Conservation (phyloP, 805 yeast species). For the Ogataea ramenticola region DNA sequence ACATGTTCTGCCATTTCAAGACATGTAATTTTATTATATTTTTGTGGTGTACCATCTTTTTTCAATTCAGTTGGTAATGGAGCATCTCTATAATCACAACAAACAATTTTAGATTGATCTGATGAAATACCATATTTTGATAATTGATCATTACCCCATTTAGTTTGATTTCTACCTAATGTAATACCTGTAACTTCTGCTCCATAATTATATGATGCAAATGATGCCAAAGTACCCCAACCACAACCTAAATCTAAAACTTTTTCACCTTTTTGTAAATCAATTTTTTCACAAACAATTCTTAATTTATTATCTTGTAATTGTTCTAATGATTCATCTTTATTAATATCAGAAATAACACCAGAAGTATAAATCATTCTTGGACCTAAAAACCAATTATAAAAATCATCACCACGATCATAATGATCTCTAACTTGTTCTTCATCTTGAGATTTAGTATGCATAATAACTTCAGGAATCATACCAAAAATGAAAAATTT, state of each 20-base stretch:
- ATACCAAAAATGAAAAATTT: slow-evolving; percentile 76
- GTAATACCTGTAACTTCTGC: slow-evolving; percentile 88
- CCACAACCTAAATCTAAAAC: slow-evolving; percentile 90
- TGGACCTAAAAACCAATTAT: slow-evolving; percentile 90
- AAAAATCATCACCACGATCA: slow-evolving; percentile 94
- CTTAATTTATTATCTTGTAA: slow-evolving; percentile 87
- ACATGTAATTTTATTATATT: slow-evolving; percentile 81
- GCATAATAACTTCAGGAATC: slow-evolving; percentile 91
- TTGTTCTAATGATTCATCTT: slow-evolving; percentile 68
- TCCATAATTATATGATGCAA: slow-evolving; percentile 73
- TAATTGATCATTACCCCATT: slow-evolving; percentile 75
- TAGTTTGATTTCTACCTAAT: slow-evolving; percentile 83
- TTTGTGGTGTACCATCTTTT: slow-evolving; percentile 27
- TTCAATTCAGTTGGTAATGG: slow-evolving; percentile 51
- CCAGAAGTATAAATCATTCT: slow-evolving; percentile 94
- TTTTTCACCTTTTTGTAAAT: slow-evolving; percentile 61
- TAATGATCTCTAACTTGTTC: slow-evolving; percentile 94
- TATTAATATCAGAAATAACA: slow-evolving; percentile 60
- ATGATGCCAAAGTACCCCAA: slow-evolving; percentile 91
- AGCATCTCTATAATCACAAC: slow-evolving; percentile 86
- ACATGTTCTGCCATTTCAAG: slow-evolving; percentile 96
- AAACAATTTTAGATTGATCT: slow-evolving; percentile 69
- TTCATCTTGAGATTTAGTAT: slow-evolving; percentile 89
- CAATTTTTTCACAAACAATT: slow-evolving; percentile 81
- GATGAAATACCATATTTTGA: slow-evolving; percentile 57